Evolutionary conservation across 192 early-diverging fungal genomes (phyloP), one percentile per base, ranked within the genome.

Genomic region (Entrophospora sp.): DNA sequence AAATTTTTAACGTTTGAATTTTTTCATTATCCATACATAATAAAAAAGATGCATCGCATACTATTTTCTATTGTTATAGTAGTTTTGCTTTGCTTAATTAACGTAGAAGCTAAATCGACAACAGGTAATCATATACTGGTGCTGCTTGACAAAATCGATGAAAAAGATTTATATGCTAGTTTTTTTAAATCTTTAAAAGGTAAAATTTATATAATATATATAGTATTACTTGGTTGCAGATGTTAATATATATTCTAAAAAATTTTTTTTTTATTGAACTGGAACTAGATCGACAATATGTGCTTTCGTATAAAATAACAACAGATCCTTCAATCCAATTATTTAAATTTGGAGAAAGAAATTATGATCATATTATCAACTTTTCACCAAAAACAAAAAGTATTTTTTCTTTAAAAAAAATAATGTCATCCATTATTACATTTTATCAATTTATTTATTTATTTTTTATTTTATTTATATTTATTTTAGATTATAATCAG

Each of bases 341-440:
- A 48, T 77, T 83, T 61, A 69, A 76, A 13, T 79, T 78, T 57
- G 90, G 78, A 35, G 80, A 82, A 71, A 81, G 82, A 28, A 70
- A 65, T 22, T 96, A 82, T 72, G 89, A 95, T 72, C 92, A 98
- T 51, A 76, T 92, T 30, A 70, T 94, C 20, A 73, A 93, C 30
- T 81, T 98, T 69, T 78, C 92, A 18, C 92, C 90, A n/a, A 78
- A 79, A 12, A 79, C 85, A 34, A 67, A 74, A 58, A 77, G 88
- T 86, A 78, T 73, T 32, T 45, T 3, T 18, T 46, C 51, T 16
- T 37, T 40, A 18, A n/a, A 18, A 37, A 16, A 60, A 18, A 42
- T 18, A 0, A 58, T n/a, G 38, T 24, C n/a, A 62, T 16, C 20
- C 61, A 5, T 27, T 36, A 4, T 35, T 14, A 14, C 27, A 38